These are phyloP conservation scores for Atkinsonella hypoxylon DNA, from an alignment of 2,329 filamentous ascomycete species.

Conservation along the genomic window DNA sequence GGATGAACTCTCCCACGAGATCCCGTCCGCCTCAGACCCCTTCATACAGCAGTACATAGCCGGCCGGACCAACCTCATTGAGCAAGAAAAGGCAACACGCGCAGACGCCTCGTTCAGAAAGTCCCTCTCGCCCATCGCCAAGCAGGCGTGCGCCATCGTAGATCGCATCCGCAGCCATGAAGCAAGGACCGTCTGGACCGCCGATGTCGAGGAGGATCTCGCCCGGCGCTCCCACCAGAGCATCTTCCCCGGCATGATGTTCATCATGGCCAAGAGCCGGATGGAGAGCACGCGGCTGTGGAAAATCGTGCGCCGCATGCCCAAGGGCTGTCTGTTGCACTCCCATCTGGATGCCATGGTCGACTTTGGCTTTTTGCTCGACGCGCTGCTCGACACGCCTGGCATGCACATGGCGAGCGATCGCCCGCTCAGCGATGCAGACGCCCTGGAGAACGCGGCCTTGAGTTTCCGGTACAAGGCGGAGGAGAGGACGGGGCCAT, in stretches of 20 bases:
- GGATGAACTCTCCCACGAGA: conserved; percentile 42
- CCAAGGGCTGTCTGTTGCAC: conserved; percentile 78
- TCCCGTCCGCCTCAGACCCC: conserved; percentile 50
- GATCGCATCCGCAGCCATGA: conserved; percentile 69
- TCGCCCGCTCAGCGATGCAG: conserved; percentile 39
- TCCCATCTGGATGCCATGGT: conserved; percentile 88
- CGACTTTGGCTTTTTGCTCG: conserved; percentile 69
- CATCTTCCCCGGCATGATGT: conserved; percentile 87
- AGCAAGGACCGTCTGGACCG: conserved; percentile 63
- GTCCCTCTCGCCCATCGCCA: conserved; percentile 66
- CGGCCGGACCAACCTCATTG: conserved; percentile 63
- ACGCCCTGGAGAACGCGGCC: conserved; percentile 39
- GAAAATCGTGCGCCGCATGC: conserved; percentile 75
- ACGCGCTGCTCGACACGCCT: conserved; percentile 55
- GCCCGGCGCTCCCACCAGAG: conserved; percentile 49
- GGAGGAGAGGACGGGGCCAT: conserved; percentile 26
- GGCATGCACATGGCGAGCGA: conserved; percentile 63
- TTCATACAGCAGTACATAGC: conserved; percentile 74
- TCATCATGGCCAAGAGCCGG: conserved; percentile 68
- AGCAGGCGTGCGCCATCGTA: conserved; percentile 68
- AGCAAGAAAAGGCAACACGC: conserved; percentile 69
- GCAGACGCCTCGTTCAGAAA: conserved; percentile 62
- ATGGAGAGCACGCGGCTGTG: conserved; percentile 81
- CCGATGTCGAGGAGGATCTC: conserved; percentile 56
- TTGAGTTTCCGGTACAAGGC: conserved; percentile 53